These are phyloP conservation scores for Candida caryicola DNA, from an alignment of 805 yeast species.

Conservation along the genomic window DNA sequence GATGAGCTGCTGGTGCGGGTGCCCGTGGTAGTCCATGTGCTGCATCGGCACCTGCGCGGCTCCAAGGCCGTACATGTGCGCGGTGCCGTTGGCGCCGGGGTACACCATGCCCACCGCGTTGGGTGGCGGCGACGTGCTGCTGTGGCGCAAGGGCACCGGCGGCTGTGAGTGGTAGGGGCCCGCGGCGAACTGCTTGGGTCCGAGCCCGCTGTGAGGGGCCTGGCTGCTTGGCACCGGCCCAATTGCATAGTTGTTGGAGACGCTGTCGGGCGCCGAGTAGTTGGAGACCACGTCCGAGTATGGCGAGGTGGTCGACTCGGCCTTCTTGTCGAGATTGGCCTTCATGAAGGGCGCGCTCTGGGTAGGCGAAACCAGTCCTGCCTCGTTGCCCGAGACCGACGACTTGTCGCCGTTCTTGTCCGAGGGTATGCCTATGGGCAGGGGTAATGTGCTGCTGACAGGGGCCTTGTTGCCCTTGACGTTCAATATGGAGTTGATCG, in stretches of 20 bases:
- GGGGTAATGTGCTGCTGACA: not conserved
- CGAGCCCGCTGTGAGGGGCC: not conserved
- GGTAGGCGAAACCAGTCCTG: not conserved
- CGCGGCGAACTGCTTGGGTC: not conserved
- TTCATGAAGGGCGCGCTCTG: not conserved
- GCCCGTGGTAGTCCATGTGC: not conserved
- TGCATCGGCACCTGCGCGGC: conserved; percentile 2
- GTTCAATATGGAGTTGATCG: conserved; percentile 9
- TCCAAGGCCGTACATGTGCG: conserved; percentile 1
- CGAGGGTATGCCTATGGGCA: not conserved
- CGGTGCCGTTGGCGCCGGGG: conserved; percentile 1
- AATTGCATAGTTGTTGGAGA: not conserved
- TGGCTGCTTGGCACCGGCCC: not conserved
- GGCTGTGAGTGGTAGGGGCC: not conserved
- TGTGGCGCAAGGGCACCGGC: not conserved
- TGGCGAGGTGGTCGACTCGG: not conserved
- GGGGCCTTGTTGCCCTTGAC: conserved; percentile 1
- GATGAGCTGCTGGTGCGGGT: conserved; percentile 7
- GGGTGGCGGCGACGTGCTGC: not conserved
- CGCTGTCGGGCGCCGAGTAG: not conserved
- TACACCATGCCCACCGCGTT: not conserved
- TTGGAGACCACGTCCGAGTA: not conserved
- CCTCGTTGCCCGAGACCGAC: conserved; percentile 1
- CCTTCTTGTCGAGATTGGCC: not conserved
- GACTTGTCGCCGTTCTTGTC: not conserved